Conservation (phyloP, 441 rosid genomes). For the Monsonia emarginata region DNA sequence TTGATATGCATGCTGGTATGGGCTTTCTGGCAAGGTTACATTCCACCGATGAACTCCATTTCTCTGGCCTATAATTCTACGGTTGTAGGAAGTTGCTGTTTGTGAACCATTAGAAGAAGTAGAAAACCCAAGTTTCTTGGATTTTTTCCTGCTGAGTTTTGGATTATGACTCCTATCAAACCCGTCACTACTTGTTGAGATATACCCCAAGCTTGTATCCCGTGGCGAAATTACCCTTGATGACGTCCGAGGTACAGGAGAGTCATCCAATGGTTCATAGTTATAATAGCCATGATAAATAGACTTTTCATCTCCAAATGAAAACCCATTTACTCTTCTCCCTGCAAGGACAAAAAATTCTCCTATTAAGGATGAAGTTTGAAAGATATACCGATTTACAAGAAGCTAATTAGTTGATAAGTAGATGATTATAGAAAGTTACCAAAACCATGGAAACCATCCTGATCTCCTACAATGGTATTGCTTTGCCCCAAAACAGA, state of each 20-base stretch:
- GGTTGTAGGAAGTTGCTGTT: conserved; percentile 22
- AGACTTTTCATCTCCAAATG: conserved; percentile 57
- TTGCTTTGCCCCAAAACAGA: conserved; percentile 52
- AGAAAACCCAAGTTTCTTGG: conserved; percentile 33
- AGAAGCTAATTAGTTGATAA: background rate
- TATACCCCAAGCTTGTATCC: conserved; percentile 32
- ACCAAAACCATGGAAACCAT: conserved; percentile 44
- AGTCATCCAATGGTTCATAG: conserved; percentile 50
- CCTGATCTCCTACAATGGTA: conserved; percentile 42
- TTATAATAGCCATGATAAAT: conserved; percentile 34
- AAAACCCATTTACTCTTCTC: conserved; percentile 57
- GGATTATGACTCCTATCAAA: conserved; percentile 34
- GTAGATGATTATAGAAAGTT: conserved; percentile 10
- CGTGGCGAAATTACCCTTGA: conserved; percentile 49
- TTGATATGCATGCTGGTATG: conserved; percentile 29
- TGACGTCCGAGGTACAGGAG: conserved; percentile 37
- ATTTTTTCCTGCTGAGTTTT: conserved; percentile 39
- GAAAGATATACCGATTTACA: background rate
- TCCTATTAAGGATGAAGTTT: conserved; percentile 16
- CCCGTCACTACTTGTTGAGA: conserved; percentile 39
- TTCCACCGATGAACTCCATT: conserved; percentile 38
- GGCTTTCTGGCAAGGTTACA: conserved; percentile 38
- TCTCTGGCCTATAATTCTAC: conserved; percentile 38
- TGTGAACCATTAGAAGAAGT: conserved; percentile 27
- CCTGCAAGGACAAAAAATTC: conserved; percentile 34